Conservation (phyloP, 2,329 filamentous ascomycete genomes). For the Talaromyces sp. region DNA sequence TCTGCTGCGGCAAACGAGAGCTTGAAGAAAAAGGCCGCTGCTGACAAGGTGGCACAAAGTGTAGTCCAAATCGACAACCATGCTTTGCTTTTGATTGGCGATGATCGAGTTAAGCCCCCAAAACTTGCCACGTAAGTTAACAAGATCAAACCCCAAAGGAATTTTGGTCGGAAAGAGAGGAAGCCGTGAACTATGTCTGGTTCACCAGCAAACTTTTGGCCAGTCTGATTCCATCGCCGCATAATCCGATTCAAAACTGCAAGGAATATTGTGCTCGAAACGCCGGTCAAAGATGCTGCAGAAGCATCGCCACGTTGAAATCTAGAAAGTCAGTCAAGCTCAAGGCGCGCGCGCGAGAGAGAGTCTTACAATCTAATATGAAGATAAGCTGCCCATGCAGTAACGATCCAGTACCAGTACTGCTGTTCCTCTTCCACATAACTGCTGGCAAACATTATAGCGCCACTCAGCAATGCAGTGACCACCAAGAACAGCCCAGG, state of each 20-base stretch:
- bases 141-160: constrained; percentile 71
- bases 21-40: constrained; percentile 74
- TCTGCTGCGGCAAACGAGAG: constrained; percentile 82
- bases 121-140: constrained; percentile 62
- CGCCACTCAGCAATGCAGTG: constrained; percentile 60
- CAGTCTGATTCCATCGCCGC: constrained; percentile 91
- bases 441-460: constrained; percentile 97
- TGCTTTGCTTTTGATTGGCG: constrained; percentile 17
- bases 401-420: constrained; percentile 90
- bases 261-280: constrained; percentile 40
- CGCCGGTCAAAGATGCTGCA: neutral
- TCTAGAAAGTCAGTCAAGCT: neutral
- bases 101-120: constrained; percentile 33
- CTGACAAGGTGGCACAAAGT: constrained; percentile 39
- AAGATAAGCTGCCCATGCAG: constrained; percentile 44
- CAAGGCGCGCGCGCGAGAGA: neutral
- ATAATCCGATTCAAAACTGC: constrained; percentile 61
- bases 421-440: constrained; percentile 98
- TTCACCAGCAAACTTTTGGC: constrained; percentile 90
- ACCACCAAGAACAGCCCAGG: constrained; percentile 40
- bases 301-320: neutral
- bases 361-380: constrained; percentile 31
- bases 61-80: constrained; percentile 21
- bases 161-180: constrained; percentile 56
- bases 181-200: constrained; percentile 76